Percentiles rank a stretch among this genome's conserved stretches.
Evolutionary conservation across 768 basidiomycete genomes (phyloP).

Genomic region (Agaricus subrufescens): DNA sequence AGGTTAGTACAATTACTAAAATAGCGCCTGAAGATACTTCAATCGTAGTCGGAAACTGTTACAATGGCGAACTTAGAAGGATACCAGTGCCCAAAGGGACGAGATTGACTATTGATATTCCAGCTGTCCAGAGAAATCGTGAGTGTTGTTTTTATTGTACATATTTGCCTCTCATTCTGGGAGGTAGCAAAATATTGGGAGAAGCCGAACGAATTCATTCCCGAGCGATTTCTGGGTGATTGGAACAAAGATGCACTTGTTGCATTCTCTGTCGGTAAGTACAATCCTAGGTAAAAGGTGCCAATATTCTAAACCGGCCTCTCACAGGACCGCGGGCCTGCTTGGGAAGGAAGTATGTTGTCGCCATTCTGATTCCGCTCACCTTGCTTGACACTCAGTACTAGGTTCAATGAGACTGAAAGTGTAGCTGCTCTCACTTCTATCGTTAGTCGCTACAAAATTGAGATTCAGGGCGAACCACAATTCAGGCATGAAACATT

Average conservation of each 20-base stretch:
- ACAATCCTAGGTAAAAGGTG: neutral
- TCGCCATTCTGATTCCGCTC: neutral
- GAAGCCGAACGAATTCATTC: constrained; percentile 41
- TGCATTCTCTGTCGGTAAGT: constrained; percentile 13
- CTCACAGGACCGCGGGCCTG: constrained; percentile 37
- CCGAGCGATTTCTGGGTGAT: constrained; percentile 14
- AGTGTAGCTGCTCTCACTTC: constrained; percentile 45
- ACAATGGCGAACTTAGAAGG: constrained; percentile 30
- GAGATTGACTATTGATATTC: constrained; percentile 22
- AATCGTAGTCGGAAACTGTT: constrained; percentile 25
- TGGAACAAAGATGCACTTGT: constrained; percentile 15
- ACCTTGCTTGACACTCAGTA: neutral
- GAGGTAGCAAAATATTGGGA: constrained; percentile 50
- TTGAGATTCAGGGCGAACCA: constrained; percentile 47
- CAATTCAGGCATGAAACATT: constrained; percentile 43
- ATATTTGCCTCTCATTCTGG: neutral
- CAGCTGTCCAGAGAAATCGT: constrained; percentile 7
- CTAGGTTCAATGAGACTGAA: constrained; percentile 50
- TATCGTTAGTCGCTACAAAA: constrained; percentile 40
- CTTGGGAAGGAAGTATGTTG: constrained; percentile 35
- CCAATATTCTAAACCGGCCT: neutral
- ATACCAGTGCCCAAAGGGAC: constrained; percentile 41
- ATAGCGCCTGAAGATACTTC: constrained; percentile 40
- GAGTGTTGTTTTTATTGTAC: neutral
- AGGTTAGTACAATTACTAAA: constrained; percentile 43